Evolutionary conservation across 2,329 filamentous ascomycete genomes (phyloP).

Genomic region (Neodidymelliopsis sp.): DNA sequence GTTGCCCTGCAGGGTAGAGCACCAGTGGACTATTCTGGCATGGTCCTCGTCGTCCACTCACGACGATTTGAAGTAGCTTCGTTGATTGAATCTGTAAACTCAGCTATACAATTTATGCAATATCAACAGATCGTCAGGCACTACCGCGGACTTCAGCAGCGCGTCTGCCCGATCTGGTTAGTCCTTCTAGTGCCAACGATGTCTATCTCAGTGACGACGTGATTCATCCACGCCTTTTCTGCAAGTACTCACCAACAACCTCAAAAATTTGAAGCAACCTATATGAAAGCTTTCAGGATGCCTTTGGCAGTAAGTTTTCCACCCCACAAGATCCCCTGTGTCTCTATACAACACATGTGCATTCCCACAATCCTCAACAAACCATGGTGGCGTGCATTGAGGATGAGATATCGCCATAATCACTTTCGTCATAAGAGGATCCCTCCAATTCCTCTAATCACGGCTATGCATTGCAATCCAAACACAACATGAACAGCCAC

Average conservation of each 20-base stretch:
- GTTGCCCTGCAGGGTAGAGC: slow-evolving; percentile 1
- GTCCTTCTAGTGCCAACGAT: slow-evolving; percentile 15
- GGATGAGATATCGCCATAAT: background rate
- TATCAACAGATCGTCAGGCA: slow-evolving; percentile 11
- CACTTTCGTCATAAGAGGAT: background rate
- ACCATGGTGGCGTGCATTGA: background rate
- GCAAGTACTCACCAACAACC: background rate
- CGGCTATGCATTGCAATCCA: background rate
- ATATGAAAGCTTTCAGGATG: slow-evolving; percentile 38
- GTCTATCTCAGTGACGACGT: slow-evolving; percentile 17
- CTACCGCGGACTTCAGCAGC: background rate
- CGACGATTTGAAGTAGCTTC: background rate
- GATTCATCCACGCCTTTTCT: background rate
- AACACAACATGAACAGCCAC: too few relatives aligned
- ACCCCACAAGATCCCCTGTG: background rate
- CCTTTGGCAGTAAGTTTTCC: slow-evolving; percentile 40
- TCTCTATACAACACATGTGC: background rate
- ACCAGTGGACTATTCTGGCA: too few relatives aligned
- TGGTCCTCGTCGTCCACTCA: background rate
- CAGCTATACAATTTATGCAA: background rate
- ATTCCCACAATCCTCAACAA: background rate
- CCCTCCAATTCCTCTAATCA: background rate
- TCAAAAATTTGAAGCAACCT: background rate
- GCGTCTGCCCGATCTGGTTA: slow-evolving; percentile 23
- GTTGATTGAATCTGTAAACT: background rate